A percentile compares a stretch with the other conserved stretches of the same genome.
Conservation (phyloP, 176 grass and related monocot genomes). For the Typha latifolia region DNA sequence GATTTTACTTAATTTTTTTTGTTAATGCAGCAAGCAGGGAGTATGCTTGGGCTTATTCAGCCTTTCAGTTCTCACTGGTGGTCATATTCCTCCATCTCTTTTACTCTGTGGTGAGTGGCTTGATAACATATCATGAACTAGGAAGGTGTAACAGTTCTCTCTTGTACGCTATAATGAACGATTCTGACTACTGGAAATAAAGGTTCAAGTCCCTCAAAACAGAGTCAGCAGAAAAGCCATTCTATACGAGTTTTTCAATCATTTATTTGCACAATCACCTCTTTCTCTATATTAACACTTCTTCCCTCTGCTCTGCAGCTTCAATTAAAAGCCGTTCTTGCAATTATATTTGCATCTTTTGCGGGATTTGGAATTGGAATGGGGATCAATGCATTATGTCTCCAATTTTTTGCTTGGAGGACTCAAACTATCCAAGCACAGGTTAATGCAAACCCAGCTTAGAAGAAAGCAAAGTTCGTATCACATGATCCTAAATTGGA, state of each 20-base stretch:
- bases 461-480: not conserved
- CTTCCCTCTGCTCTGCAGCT: slow-evolving; percentile 3
- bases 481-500: not conserved
- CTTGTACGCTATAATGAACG: not conserved
- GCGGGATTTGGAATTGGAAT: slow-evolving; percentile 5
- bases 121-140: not conserved
- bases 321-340: slow-evolving; percentile 9
- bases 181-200: not conserved
- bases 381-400: not conserved
- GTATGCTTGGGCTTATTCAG: slow-evolving; percentile 18
- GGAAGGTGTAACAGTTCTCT: not conserved
- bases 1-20: not conserved
- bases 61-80: slow-evolving; percentile 16
- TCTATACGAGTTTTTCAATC: not conserved
- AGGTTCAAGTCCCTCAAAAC: not conserved
- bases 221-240: not conserved
- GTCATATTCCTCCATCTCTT: slow-evolving; percentile 15
- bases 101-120: slow-evolving; percentile 15
- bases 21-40: slow-evolving; percentile 8
- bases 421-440: not conserved
- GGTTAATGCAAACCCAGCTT: slow-evolving; percentile 5
- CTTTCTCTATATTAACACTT: not conserved
- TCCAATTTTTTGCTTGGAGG: slow-evolving; percentile 5
- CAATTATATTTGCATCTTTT: slow-evolving; percentile 17
- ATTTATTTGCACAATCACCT: not conserved